Percentiles rank a stretch among this genome's conserved stretches.
phyloP scores from a whole-genome alignment of 2,329 filamentous ascomycete species.

The Botrytis fabae region DNA sequence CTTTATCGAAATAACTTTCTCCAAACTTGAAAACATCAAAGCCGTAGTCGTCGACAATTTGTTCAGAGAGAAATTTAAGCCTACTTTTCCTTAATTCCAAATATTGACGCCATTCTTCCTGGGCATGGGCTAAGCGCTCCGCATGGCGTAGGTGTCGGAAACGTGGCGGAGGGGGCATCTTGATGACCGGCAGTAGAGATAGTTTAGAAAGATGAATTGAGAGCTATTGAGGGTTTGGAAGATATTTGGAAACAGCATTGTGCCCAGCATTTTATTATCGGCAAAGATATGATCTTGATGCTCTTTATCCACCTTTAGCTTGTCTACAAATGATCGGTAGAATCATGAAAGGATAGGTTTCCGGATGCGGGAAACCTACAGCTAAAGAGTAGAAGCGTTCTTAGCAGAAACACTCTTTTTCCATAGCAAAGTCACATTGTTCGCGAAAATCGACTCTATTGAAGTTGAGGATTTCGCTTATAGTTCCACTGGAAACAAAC shows the following conservation, averaged over 20 bases:
- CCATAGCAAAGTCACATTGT: neutral
- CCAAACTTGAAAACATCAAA: neutral
- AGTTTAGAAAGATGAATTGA: neutral
- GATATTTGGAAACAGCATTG: neutral
- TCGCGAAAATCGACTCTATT: neutral
- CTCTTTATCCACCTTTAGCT: slow-evolving; percentile 6
- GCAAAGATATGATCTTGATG: neutral
- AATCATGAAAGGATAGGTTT: neutral
- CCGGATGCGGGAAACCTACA: slow-evolving; percentile 11
- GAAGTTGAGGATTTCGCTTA: neutral
- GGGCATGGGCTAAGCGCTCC: neutral
- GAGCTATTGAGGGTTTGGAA: neutral
- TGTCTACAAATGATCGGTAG: neutral
- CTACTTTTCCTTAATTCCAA: neutral
- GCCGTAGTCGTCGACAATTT: neutral
- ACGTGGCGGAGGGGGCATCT: slow-evolving; percentile 11
- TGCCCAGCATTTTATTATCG: neutral
- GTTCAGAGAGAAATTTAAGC: neutral
- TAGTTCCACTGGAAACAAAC: neutral
- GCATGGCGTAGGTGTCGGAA: neutral
- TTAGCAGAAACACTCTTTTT: neutral
- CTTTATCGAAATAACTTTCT: neutral
- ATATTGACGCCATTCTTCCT: neutral
- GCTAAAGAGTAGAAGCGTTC: neutral
- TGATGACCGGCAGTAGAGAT: neutral